Evolutionary conservation across 2,329 filamentous ascomycete species (phyloP).

Genomic region (Dactylonectria macrodidyma): DNA sequence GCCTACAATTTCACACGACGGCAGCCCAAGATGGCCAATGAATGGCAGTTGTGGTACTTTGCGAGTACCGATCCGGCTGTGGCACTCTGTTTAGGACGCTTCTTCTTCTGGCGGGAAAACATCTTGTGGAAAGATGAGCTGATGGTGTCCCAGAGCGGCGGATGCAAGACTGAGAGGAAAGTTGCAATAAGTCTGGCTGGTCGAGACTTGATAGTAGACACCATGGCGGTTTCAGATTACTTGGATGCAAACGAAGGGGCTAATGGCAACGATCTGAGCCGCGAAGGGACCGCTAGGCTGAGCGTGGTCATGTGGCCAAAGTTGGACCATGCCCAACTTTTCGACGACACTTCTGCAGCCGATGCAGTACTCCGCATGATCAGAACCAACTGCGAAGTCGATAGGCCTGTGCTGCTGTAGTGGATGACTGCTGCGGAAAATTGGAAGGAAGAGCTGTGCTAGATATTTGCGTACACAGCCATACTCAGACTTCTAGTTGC

Average conservation of each 20-base stretch:
- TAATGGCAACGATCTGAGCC: slow-evolving; percentile 34
- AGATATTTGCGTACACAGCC: neutral
- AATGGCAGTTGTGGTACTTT: slow-evolving; percentile 81
- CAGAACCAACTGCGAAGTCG: slow-evolving; percentile 44
- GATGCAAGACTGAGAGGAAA: slow-evolving; percentile 46
- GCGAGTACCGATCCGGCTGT: slow-evolving; percentile 78
- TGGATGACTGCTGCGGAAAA: slow-evolving; percentile 8
- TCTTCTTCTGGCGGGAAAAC: slow-evolving; percentile 82
- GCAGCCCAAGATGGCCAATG: slow-evolving; percentile 70
- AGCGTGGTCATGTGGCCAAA: slow-evolving; percentile 73
- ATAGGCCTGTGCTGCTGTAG: slow-evolving; percentile 26
- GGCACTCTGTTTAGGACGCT: slow-evolving; percentile 73
- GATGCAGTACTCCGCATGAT: slow-evolving; percentile 51
- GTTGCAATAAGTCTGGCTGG: slow-evolving; percentile 73
- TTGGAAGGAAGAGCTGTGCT: slow-evolving; percentile 4
- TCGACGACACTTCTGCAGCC: slow-evolving; percentile 57
- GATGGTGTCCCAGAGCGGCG: slow-evolving; percentile 42
- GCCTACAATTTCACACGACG: slow-evolving; percentile 79
- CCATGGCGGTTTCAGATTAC: slow-evolving; percentile 70
- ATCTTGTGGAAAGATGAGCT: slow-evolving; percentile 80
- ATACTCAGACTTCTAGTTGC: slow-evolving; percentile 24
- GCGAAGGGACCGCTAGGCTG: slow-evolving; percentile 51
- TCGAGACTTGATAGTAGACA: slow-evolving; percentile 76
- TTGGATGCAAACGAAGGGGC: slow-evolving; percentile 51
- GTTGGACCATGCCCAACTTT: slow-evolving; percentile 76